These are phyloP conservation scores for Arbutus unedo DNA, from an alignment of 148 eudicot species.

Conservation along the genomic window DNA sequence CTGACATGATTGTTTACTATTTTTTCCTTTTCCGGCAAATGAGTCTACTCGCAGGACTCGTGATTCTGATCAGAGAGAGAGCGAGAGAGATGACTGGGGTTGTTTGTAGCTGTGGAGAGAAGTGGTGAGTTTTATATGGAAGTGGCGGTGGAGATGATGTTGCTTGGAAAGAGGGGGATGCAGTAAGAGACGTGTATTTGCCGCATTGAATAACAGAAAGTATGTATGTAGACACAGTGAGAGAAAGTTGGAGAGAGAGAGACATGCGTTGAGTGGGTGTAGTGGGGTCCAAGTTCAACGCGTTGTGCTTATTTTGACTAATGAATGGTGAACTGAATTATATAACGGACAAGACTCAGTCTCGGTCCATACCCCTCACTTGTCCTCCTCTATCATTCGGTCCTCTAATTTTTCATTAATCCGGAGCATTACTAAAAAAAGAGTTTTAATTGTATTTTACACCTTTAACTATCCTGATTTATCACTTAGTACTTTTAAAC, in stretches of 20 bases:
- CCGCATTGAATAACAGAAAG: slow-evolving; percentile 18
- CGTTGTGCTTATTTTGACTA: slow-evolving; percentile 5
- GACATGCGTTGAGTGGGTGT: background rate
- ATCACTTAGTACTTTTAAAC: too few relatives aligned
- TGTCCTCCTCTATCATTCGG: background rate
- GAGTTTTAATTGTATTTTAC: too few relatives aligned
- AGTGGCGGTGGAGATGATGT: slow-evolving; percentile 1
- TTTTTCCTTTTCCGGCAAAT: background rate
- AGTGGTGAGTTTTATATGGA: slow-evolving; percentile 13
- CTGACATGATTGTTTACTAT: background rate
- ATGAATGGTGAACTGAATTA: background rate
- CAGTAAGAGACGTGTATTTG: slow-evolving; percentile 11
- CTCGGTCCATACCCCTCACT: background rate
- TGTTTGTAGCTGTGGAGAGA: background rate
- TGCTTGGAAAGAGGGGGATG: slow-evolving; percentile 21
- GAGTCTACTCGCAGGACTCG: background rate
- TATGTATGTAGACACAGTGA: background rate
- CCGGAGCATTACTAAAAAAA: too few relatives aligned
- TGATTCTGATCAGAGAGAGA: background rate
- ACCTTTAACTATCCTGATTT: too few relatives aligned
- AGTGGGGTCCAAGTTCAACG: slow-evolving; percentile 7
- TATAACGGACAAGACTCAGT: background rate
- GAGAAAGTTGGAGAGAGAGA: background rate
- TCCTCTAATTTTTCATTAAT: too few relatives aligned
- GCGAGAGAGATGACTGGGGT: background rate